Evolutionary conservation across 2,329 filamentous ascomycete genomes (phyloP).

Genomic region (Pyrenophora tritici-repentis): DNA sequence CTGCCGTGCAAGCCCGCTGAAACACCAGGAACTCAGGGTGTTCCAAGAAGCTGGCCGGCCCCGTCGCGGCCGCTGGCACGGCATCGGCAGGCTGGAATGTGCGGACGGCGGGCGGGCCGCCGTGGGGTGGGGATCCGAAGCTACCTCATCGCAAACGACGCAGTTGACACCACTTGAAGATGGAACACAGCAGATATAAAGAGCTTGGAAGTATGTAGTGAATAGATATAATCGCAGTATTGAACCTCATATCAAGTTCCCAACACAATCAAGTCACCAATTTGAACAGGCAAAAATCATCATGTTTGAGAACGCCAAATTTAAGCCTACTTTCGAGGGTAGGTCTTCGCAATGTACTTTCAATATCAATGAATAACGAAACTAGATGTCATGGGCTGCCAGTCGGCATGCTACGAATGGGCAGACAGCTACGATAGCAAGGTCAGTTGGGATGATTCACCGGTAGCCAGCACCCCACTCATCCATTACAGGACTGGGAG

Average conservation of each 20-base stretch:
- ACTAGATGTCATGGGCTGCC: conserved; percentile 57
- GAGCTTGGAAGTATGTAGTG: conserved; percentile 10
- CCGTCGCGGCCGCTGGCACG: conserved; percentile 28
- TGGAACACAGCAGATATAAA: conserved; percentile 28
- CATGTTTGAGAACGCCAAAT: conserved; percentile 39
- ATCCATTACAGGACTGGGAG: conserved; percentile 57
- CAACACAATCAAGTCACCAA: neutral
- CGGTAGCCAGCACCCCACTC: neutral
- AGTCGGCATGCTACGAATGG: conserved; percentile 63
- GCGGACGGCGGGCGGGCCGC: conserved; percentile 25
- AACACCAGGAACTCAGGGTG: conserved; percentile 23
- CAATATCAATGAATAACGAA: conserved; percentile 18
- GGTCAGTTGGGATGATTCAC: conserved; percentile 26
- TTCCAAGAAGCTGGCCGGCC: conserved; percentile 31
- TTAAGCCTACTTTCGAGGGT: conserved; percentile 45
- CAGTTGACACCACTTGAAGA: conserved; percentile 15
- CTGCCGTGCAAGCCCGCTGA: conserved; percentile 6
- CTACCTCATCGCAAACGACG: conserved; percentile 16
- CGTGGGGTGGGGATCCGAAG: conserved; percentile 44
- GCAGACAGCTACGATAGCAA: conserved; percentile 70
- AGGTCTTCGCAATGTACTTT: conserved; percentile 11
- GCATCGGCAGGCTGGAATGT: conserved; percentile 20
- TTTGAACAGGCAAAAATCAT: conserved; percentile 6
- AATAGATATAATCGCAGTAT: conserved; percentile 1
- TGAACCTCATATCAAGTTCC: neutral